Evolutionary conservation across 805 yeast species (phyloP), one percentile per base, ranked within the genome.

Genomic region (Metschnikowia anglica): DNA sequence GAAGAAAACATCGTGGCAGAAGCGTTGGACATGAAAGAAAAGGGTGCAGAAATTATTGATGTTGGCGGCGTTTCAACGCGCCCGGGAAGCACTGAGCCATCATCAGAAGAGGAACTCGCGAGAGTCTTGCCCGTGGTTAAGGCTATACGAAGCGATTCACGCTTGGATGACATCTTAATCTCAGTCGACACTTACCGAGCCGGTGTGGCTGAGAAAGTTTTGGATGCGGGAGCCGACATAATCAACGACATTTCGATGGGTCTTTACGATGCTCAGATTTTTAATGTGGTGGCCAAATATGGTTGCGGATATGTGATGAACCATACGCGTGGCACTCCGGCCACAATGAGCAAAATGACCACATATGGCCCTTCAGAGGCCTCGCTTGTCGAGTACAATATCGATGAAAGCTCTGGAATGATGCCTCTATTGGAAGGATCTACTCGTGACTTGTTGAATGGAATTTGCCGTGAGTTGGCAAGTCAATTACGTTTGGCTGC

Each of bases 21-120:
- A 18, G 85, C 83, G 0, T 59, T 63, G 30, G 49, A 62, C 28
- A 73, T 86, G 73, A 73, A 79, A 5, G 54, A 60, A 0, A 66
- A 74, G 17, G 89, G 88, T 1, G 87, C 89, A n/a, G 70, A 72
- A 20, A 85, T 93, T 23, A 72, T 93, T 28, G 99, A 93, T 61
- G 75, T 93, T 41, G 99, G 99, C 7, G 99, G 99, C 2, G 51
- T 88, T 44, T 88, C 97, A 1, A 93, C 99, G 0, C 75, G 95
- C 38, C 99, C 99, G 0, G 88, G 88, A 1, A 79, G 95, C 1
- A 55, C 51, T 0, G 87, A 79, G 41, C 82, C 85, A 0, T 55
- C 75, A 2, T 74, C 61, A 16, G 76, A 74, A n/a, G 90, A 79
- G 42, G 99, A 93, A 60, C 53, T 85, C 35, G 55, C 54, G 2